Conservation (phyloP, 768 basidiomycete species). For the Boletus rubescentipes region DNA sequence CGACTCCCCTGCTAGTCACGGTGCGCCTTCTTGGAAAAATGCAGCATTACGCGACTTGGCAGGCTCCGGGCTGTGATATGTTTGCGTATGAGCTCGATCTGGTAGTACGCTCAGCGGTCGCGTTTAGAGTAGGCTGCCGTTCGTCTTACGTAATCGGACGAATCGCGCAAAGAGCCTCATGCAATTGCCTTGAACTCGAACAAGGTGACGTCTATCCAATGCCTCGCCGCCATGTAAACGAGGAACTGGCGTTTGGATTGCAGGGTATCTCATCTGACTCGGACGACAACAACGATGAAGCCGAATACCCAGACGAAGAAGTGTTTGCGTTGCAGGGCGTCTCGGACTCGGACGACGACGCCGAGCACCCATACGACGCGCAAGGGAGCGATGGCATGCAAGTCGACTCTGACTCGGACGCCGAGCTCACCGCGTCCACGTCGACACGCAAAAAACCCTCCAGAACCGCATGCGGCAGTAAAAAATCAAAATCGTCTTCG, state of each 20-base stretch:
- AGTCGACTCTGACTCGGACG: constrained; percentile 9
- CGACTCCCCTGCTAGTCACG: no score
- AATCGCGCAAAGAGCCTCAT: no score
- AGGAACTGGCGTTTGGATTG: constrained; percentile 81
- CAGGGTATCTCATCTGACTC: constrained; percentile 46
- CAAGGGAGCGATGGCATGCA: constrained; percentile 24
- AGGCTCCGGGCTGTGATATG: no score
- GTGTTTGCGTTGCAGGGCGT: constrained; percentile 76
- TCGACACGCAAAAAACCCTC: constrained; percentile 14
- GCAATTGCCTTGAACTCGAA: no score
- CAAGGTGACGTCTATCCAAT: not conserved
- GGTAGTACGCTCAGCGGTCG: no score
- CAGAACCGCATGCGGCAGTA: constrained; percentile 12
- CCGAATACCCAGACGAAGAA: constrained; percentile 46
- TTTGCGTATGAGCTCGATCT: no score
- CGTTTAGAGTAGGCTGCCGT: no score
- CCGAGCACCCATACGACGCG: constrained; percentile 30
- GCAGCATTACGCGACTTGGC: no score
- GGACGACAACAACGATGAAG: constrained; percentile 38
- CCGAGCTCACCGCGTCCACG: constrained; percentile 8
- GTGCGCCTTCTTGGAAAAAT: no score
- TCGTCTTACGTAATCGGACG: no score
- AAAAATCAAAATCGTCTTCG: constrained; percentile 12
- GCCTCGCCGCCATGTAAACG: constrained; percentile 35
- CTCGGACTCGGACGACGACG: constrained; percentile 40